Conservation (phyloP, 1,139 yeast species). For the Eremothecium sinecaudum region DNA sequence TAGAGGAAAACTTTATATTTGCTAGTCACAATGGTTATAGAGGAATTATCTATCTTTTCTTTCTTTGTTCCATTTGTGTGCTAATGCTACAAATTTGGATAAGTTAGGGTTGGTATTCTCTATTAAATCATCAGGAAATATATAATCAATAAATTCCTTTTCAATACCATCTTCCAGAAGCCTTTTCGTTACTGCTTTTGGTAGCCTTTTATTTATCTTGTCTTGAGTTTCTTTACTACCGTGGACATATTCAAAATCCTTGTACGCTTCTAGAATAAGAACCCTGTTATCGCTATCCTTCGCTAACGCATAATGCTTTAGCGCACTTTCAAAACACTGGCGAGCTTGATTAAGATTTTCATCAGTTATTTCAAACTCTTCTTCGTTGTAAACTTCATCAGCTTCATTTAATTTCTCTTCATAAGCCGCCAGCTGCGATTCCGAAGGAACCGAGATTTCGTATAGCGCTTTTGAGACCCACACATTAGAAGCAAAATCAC, state of each 20-base stretch:
- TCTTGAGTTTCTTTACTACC: constrained; percentile 41
- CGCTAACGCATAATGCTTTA: constrained; percentile 36
- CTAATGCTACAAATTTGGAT: constrained; percentile 51
- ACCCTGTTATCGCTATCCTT: constrained; percentile 40
- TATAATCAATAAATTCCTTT: constrained; percentile 53
- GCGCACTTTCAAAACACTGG: constrained; percentile 47
- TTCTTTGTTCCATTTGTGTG: constrained; percentile 45
- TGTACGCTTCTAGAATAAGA: constrained; percentile 53
- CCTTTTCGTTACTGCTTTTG: constrained; percentile 43
- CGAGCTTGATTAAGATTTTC: constrained; percentile 47
- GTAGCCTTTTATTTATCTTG: constrained; percentile 42
- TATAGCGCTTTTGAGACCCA: constrained; percentile 69
- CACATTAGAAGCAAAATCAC: constrained; percentile 34
- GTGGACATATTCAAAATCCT: constrained; percentile 53
- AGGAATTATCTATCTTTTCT: background rate
- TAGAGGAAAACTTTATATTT: no score
- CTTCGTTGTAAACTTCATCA: constrained; percentile 37
- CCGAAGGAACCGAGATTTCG: constrained; percentile 59
- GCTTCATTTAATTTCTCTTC: constrained; percentile 30
- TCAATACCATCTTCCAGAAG: constrained; percentile 40
- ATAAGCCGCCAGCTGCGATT: constrained; percentile 35
- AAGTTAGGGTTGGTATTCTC: constrained; percentile 33
- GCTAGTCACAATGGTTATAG: no score
- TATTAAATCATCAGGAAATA: constrained; percentile 53
- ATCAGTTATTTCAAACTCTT: constrained; percentile 41